phyloP scores from a whole-genome alignment of 352 stramenopile species.

The Phytophthora macrochlamydospora region DNA sequence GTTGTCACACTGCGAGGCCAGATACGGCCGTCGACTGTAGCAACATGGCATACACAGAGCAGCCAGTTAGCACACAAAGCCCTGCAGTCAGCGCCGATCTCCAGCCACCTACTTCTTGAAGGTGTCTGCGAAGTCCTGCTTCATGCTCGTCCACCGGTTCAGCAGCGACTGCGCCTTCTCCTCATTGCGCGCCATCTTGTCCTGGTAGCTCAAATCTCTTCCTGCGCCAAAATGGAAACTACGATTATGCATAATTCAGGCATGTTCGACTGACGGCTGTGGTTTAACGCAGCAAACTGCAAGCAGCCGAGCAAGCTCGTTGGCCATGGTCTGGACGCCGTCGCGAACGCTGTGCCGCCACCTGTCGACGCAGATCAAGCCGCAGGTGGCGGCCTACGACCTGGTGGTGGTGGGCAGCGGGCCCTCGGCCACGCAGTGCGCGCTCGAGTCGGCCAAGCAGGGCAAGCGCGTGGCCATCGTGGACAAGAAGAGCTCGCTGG shows the following conservation, averaged over 20 bases:
- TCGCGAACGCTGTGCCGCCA: slow-evolving; percentile 4
- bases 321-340: slow-evolving; percentile 26
- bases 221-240: no score
- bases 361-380: slow-evolving; percentile 34
- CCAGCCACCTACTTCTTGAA: slow-evolving; percentile 70
- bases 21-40: slow-evolving; percentile 87
- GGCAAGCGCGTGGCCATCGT: slow-evolving; percentile 82
- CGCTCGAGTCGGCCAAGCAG: slow-evolving; percentile 84
- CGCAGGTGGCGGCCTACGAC: slow-evolving; percentile 67
- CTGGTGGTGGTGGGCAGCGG: slow-evolving; percentile 90
- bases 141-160: slow-evolving; percentile 99
- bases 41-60: slow-evolving; percentile 3
- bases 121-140: slow-evolving; percentile 90
- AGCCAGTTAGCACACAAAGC: neutral
- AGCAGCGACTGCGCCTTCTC: slow-evolving; percentile 98
- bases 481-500: slow-evolving; percentile 65
- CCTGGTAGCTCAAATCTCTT: neutral
- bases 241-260: no score
- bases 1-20: slow-evolving; percentile 94
- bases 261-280: neutral
- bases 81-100: neutral
- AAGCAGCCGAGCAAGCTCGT: slow-evolving; percentile 9
- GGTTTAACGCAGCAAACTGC: slow-evolving; percentile 4
- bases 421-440: slow-evolving; percentile 85
- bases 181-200: slow-evolving; percentile 96